Base-by-base conservation (phyloP, 2,329 filamentous ascomycete species). In the Anthostomella pinea region DNA sequence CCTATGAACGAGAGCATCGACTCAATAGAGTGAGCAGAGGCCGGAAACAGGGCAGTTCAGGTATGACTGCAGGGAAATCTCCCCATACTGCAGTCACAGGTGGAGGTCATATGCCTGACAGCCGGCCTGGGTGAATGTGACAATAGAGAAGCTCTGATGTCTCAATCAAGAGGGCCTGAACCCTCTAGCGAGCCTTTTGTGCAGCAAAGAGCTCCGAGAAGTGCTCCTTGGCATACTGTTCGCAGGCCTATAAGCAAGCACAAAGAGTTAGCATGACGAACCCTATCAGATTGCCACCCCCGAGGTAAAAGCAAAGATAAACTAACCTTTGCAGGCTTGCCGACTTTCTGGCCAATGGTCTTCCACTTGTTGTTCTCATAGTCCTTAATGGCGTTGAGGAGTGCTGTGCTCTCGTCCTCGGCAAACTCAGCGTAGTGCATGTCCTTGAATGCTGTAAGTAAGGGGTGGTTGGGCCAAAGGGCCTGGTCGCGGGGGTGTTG, bases 301-400 rank as follows among this genome's bases (percentile, higher is more conserved):
- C 13, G 15, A 19, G 23, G 19, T 24, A 16, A 24, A 21, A 33
- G 15, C 33, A 40, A 43, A n/a, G n/a, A n/a, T n/a, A n/a, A 38
- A 58, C 67, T 46, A 63, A 88, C 85, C 81, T 98, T 98, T 52
- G 93, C 93, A 31, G 93, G 93, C 68, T 98, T 98, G 57, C 90
- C 89, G 53, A 98, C 88, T 66, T 97, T 97, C 63, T 87, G 83
- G 22, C 93, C 93, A 59, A 97, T 97, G 17, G 84, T 81, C 68
- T 97, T 97, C 93, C 93, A 98, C 63, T 97, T 97, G 65, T 94
- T 96, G 59, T 88, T 85, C 62, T 98, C 93, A 67, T 97, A 97
- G 62, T 98, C 93, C 67, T 95, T 96, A 68, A 98, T 98, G 19
- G 93, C 93, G 48, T 86, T 88, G 50, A 95, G 78, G 41, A 98